Conservation (phyloP, 345 rosid species). For the Syzygium grande region DNA sequence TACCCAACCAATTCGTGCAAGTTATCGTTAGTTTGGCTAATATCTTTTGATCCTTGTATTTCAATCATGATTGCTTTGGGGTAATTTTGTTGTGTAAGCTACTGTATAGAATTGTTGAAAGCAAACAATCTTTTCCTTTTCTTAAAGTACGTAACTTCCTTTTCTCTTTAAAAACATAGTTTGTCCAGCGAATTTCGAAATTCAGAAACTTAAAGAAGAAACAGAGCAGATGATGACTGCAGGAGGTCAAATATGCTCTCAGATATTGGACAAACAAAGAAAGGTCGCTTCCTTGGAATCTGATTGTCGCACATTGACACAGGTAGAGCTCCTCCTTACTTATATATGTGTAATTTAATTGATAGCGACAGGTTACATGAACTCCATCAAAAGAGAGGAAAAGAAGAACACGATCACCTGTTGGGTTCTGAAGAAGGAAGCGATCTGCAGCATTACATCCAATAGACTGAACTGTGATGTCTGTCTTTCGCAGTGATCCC, state of each 20-base stretch:
- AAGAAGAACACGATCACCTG: not conserved
- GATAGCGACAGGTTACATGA: not conserved
- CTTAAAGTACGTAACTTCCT: not conserved
- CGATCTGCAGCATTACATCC: not conserved
- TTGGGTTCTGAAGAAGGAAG: not conserved
- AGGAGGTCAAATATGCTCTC: conserved; percentile 49
- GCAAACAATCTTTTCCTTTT: not conserved
- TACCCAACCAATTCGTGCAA: not conserved
- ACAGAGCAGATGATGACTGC: conserved; percentile 35
- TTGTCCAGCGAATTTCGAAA: conserved; percentile 40
- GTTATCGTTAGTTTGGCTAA: not conserved
- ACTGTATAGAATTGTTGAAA: not conserved
- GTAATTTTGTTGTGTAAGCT: not conserved
- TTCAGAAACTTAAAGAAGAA: conserved; percentile 37
- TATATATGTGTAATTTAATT: not conserved
- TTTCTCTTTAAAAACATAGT: not conserved
- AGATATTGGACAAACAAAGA: conserved; percentile 49
- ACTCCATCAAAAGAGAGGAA: not conserved
- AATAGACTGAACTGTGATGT: not conserved
- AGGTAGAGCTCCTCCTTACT: conserved; percentile 22
- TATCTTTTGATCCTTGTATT: not conserved
- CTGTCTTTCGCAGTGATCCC: not conserved
- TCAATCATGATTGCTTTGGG: not conserved
- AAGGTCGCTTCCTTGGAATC: conserved; percentile 42
- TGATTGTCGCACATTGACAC: conserved; percentile 47